These are phyloP conservation scores for Gastrolobium villosum DNA, from an alignment of 306 rosid species.

Conservation along the genomic window DNA sequence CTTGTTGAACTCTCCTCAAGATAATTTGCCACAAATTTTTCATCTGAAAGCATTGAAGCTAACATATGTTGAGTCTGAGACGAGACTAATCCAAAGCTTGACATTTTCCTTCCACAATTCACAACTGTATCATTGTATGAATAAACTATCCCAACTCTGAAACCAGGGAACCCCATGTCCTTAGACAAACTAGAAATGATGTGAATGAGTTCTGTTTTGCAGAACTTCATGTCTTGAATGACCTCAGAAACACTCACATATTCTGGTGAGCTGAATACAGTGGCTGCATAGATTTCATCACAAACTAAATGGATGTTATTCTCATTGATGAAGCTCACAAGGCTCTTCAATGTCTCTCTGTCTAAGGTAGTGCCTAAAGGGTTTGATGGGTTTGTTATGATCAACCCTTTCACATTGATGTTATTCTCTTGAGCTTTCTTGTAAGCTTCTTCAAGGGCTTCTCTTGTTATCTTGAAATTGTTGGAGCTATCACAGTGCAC, in stretches of 20 bases:
- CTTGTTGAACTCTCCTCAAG: slow-evolving; percentile 68
- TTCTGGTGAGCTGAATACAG: slow-evolving; percentile 62
- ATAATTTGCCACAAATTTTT: slow-evolving; percentile 56
- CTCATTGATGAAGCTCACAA: slow-evolving; percentile 68
- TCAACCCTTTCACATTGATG: slow-evolving; percentile 77
- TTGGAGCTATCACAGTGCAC: slow-evolving; percentile 78
- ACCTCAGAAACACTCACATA: slow-evolving; percentile 73
- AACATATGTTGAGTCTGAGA: slow-evolving; percentile 82
- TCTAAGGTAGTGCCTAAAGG: slow-evolving; percentile 82
- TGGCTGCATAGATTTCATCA: slow-evolving; percentile 94
- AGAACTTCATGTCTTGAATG: slow-evolving; percentile 61
- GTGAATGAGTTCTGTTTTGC: slow-evolving; percentile 76
- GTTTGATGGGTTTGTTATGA: slow-evolving; percentile 91
- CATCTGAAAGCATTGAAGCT: slow-evolving; percentile 75
- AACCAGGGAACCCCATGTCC: slow-evolving; percentile 94
- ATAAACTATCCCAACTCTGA: slow-evolving; percentile 88
- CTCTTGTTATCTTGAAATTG: slow-evolving; percentile 72
- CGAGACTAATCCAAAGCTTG: slow-evolving; percentile 90
- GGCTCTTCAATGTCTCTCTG: slow-evolving; percentile 65
- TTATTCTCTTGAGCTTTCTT: slow-evolving; percentile 63
- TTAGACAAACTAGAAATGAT: slow-evolving; percentile 81
- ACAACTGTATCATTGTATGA: slow-evolving; percentile 82
- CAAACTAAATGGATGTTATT: slow-evolving; percentile 82
- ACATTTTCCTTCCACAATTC: slow-evolving; percentile 74
- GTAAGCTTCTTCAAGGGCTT: slow-evolving; percentile 75